These are phyloP conservation scores for Nemania abortiva DNA, from an alignment of 2,329 filamentous ascomycete genomes.

Conservation along the genomic window DNA sequence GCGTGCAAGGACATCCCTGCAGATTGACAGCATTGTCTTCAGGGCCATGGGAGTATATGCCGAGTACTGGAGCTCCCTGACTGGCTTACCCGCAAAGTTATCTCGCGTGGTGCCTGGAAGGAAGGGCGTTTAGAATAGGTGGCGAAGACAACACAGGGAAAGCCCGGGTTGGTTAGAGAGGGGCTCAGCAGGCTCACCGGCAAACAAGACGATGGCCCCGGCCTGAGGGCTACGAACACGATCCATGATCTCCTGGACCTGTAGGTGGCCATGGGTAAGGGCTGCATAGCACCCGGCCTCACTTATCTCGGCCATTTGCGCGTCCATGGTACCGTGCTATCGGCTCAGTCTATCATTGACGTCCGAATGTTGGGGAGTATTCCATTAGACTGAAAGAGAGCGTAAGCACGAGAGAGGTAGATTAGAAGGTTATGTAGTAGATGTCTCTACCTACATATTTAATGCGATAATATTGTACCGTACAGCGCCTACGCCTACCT, in stretches of 20 bases:
- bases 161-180: neutral
- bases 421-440: too few relatives aligned
- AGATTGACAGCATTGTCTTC: slow-evolving; percentile 75
- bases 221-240: slow-evolving; percentile 78
- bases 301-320: slow-evolving; percentile 56
- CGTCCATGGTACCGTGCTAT: slow-evolving; percentile 38
- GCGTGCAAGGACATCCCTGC: slow-evolving; percentile 65
- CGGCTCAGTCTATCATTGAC: too few relatives aligned
- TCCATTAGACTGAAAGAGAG: too few relatives aligned
- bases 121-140: slow-evolving; percentile 34
- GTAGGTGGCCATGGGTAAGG: slow-evolving; percentile 73
- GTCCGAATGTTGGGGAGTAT: too few relatives aligned
- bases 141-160: neutral
- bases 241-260: slow-evolving; percentile 69
- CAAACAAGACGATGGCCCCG: slow-evolving; percentile 81
- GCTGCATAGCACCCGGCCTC: slow-evolving; percentile 73
- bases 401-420: too few relatives aligned
- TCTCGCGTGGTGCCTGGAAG: slow-evolving; percentile 79
- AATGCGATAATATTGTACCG: too few relatives aligned
- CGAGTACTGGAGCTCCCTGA: slow-evolving; percentile 80
- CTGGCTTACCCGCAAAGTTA: slow-evolving; percentile 76
- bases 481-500: too few relatives aligned
- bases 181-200: slow-evolving; percentile 61
- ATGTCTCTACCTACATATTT: too few relatives aligned
- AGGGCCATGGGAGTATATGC: slow-evolving; percentile 79